phyloP scores from a whole-genome alignment of 179 eudicot species.

The Nepenthes alata region DNA sequence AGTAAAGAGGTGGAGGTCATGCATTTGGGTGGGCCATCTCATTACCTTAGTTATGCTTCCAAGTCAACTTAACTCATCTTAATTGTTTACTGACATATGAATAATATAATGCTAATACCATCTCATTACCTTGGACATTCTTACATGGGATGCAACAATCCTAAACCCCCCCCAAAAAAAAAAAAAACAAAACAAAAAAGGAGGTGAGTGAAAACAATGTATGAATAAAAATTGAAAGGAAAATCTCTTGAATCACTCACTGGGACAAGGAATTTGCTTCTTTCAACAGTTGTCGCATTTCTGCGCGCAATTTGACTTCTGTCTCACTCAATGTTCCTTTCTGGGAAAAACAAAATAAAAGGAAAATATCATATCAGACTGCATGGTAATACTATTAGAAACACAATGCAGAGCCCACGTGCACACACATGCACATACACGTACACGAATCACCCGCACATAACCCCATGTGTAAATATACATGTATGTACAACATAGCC shows the following conservation, averaged over 20 bases:
- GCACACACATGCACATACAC: neutral
- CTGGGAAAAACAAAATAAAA: constrained; percentile 11
- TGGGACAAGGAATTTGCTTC: constrained; percentile 71
- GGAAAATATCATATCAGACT: neutral
- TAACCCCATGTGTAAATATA: neutral
- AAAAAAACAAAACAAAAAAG: neutral
- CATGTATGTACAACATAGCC: neutral
- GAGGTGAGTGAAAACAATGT: neutral
- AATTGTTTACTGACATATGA: too few relatives aligned
- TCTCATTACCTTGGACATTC: too few relatives aligned
- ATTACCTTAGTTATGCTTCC: too few relatives aligned
- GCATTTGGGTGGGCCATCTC: too few relatives aligned
- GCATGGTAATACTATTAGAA: neutral
- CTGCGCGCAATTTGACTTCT: constrained; percentile 47
- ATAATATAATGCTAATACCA: too few relatives aligned
- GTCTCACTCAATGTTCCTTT: constrained; percentile 30
- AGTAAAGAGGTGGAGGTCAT: too few relatives aligned
- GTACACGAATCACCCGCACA: neutral
- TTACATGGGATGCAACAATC: too few relatives aligned
- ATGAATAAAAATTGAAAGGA: neutral
- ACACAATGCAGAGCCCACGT: neutral
- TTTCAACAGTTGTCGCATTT: constrained; percentile 69
- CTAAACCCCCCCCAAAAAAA: neutral
- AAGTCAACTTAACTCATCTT: too few relatives aligned
- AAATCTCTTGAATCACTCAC: constrained; percentile 30